Conservation (phyloP, 805 yeast genomes). For the Lachancea quebecensis region DNA sequence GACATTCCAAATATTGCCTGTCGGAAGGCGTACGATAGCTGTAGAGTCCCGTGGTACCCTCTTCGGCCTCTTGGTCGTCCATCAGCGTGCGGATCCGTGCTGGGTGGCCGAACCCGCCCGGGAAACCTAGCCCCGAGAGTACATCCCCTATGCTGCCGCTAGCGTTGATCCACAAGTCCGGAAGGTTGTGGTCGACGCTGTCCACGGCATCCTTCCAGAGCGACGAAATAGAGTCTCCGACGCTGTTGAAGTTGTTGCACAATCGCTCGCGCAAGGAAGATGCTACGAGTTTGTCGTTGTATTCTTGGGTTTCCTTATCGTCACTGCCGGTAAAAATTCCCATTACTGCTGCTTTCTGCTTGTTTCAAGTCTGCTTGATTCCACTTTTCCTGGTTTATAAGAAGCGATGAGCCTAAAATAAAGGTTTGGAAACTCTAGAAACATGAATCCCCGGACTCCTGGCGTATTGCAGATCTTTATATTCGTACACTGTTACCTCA, state of each 20-base stretch:
- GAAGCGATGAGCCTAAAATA: too few species aligned
- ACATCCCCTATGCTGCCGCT: conserved; percentile 22
- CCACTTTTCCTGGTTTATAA: too few species aligned
- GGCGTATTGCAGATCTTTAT: too few species aligned
- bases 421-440: too few species aligned
- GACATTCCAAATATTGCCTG: conserved; percentile 55
- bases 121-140: conserved; percentile 20
- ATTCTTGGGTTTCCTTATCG: conserved; percentile 11
- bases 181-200: conserved; percentile 5
- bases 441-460: too few species aligned
- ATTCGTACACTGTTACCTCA: too few species aligned
- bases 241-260: not conserved
- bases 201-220: conserved; percentile 15
- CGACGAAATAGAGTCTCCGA: conserved; percentile 15
- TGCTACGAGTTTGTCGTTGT: conserved; percentile 11
- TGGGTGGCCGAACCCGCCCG: conserved; percentile 20
- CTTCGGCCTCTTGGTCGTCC: conserved; percentile 13
- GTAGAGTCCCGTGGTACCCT: conserved; percentile 27
- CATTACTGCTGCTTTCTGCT: conserved; percentile 6
- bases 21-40: conserved; percentile 55
- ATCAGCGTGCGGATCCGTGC: conserved; percentile 12
- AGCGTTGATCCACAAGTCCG: conserved; percentile 9
- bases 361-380: not conserved
- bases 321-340: conserved; percentile 15
- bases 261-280: conserved; percentile 4